Conservation (phyloP, 164 flowering plant species). For the Echeveria elegans region DNA sequence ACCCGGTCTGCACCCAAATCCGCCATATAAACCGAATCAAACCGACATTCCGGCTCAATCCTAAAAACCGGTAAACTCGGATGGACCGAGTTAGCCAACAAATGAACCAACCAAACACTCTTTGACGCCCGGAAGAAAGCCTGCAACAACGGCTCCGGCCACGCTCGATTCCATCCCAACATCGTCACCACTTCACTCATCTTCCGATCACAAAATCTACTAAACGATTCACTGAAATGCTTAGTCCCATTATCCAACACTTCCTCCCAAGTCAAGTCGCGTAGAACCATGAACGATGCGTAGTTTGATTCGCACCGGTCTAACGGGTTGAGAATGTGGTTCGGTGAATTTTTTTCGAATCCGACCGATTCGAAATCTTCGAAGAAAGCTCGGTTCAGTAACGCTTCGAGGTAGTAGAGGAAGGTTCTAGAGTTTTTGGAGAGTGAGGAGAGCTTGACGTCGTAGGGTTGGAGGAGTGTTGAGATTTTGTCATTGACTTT, state of each 20-base stretch:
- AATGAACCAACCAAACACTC: slow-evolving; percentile 79
- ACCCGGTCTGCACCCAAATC: slow-evolving; percentile 64
- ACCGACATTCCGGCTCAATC: slow-evolving; percentile 48
- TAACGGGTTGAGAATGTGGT: slow-evolving; percentile 47
- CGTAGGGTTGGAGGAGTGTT: slow-evolving; percentile 54
- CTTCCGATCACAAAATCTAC: slow-evolving; percentile 78
- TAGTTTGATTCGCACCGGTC: slow-evolving; percentile 57
- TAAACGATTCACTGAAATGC: slow-evolving; percentile 81
- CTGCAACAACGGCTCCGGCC: slow-evolving; percentile 82
- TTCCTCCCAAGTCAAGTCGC: slow-evolving; percentile 73
- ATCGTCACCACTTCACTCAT: slow-evolving; percentile 78
- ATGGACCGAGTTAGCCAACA: slow-evolving; percentile 74
- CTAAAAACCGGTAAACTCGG: slow-evolving; percentile 64
- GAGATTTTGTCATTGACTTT: slow-evolving; percentile 37
- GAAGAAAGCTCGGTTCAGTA: slow-evolving; percentile 60
- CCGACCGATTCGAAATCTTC: slow-evolving; percentile 75
- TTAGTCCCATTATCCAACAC: slow-evolving; percentile 73
- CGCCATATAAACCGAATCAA: slow-evolving; percentile 82
- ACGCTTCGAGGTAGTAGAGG: slow-evolving; percentile 51
- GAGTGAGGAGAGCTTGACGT: slow-evolving; percentile 30
- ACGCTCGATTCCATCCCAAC: slow-evolving; percentile 84
- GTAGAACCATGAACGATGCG: slow-evolving; percentile 30
- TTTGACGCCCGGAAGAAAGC: slow-evolving; percentile 85
- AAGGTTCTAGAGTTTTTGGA: slow-evolving; percentile 39
- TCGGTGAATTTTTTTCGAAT: slow-evolving; percentile 41